These are phyloP conservation scores for Sequoiadendron giganteum DNA, from an alignment of 75 land plant species.

Conservation along the genomic window DNA sequence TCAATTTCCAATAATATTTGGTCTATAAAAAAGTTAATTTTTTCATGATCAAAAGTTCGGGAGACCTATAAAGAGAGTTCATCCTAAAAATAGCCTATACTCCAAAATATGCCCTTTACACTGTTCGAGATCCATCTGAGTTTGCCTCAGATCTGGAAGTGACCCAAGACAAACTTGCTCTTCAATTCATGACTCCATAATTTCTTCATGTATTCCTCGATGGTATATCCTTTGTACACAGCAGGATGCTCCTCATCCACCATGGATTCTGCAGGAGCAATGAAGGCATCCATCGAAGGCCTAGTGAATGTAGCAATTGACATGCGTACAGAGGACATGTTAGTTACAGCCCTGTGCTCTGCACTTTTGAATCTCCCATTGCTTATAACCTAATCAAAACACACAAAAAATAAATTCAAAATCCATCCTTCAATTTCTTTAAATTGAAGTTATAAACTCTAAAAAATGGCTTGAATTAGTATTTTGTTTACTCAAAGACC, in stretches of 20 bases:
- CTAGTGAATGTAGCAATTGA: conserved; percentile 66
- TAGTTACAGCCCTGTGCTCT: conserved; percentile 47
- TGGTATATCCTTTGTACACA: neutral
- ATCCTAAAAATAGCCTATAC: no score
- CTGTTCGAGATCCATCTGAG: no score
- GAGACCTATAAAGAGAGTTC: no score
- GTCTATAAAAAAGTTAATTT: no score
- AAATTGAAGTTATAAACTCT: no score
- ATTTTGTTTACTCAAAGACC: neutral
- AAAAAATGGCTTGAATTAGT: no score
- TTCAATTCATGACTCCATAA: neutral
- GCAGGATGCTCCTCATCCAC: conserved; percentile 12
- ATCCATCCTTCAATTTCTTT: neutral
- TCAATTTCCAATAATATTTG: no score
- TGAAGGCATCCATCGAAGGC: conserved; percentile 44
- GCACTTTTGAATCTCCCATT: conserved; percentile 58
- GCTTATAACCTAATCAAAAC: conserved; percentile 23
- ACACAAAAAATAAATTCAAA: no score
- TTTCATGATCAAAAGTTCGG: no score
- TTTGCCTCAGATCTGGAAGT: neutral
- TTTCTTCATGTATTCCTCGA: neutral
- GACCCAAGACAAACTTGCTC: neutral
- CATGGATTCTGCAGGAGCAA: conserved; percentile 38
- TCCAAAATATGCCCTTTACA: no score
- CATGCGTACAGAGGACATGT: conserved; percentile 28